Conservation (phyloP, 2,329 filamentous ascomycete species). For the Ilyonectria destructans region DNA sequence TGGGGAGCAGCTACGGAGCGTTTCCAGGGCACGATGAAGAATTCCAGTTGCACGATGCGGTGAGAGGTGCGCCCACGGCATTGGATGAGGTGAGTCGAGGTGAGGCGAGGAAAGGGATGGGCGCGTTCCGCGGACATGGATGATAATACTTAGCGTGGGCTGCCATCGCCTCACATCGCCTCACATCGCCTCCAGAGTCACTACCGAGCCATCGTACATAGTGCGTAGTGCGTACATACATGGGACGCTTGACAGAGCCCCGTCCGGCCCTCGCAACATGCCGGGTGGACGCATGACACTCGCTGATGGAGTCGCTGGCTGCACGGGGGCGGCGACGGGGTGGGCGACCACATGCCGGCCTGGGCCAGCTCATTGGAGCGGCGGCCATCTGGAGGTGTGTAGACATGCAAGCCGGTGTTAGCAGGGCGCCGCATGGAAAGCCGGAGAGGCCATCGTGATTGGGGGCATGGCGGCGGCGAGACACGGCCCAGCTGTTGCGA, state of each 20-base stretch:
- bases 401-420: constrained; percentile 8
- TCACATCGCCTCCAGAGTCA: neutral
- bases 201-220: constrained; percentile 20
- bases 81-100: constrained; percentile 14
- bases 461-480: constrained; percentile 1
- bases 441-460: constrained; percentile 17
- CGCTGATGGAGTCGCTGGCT: constrained; percentile 32
- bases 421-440: neutral
- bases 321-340: constrained; percentile 36
- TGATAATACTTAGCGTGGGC: constrained; percentile 4
- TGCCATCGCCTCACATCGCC: neutral
- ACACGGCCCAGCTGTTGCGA: constrained; percentile 12
- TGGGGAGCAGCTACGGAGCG: neutral
- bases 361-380: constrained; percentile 35
- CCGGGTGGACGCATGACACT: constrained; percentile 44
- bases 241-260: constrained; percentile 5
- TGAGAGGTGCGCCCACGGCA: constrained; percentile 10
- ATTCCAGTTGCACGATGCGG: constrained; percentile 29
- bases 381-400: constrained; percentile 11
- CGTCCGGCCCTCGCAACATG: constrained; percentile 21
- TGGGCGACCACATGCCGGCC: constrained; percentile 39
- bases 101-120: constrained; percentile 14
- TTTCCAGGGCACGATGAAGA: constrained; percentile 3
- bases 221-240: constrained; percentile 20
- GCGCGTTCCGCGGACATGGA: constrained; percentile 22